A percentile compares a stretch with the other conserved stretches of the same genome.
These are phyloP conservation scores for Clonostachys sp. DNA, from an alignment of 2,329 filamentous ascomycete species.

Conservation along the genomic window DNA sequence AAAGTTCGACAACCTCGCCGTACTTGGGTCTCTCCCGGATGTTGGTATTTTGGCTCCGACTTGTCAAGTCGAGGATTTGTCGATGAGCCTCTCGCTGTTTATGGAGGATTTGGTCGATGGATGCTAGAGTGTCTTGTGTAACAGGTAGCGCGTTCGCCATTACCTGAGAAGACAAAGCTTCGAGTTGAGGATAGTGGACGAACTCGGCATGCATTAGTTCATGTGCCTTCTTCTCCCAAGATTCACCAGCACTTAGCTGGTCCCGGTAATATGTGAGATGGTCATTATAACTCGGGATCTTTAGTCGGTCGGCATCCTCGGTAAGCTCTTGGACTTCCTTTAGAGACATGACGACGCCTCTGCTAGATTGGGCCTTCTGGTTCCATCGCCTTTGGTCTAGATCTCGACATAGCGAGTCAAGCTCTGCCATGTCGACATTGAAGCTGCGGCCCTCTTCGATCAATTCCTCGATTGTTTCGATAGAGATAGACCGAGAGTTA, in stretches of 20 bases:
- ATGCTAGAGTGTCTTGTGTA: conserved; percentile 70
- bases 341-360: conserved; percentile 64
- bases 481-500: conserved; percentile 57
- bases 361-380: conserved; percentile 64
- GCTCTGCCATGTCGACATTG: conserved; percentile 86
- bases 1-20: conserved; percentile 82
- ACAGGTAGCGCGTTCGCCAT: conserved; percentile 68
- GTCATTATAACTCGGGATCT: conserved; percentile 75
- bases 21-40: conserved; percentile 81
- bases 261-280: conserved; percentile 73
- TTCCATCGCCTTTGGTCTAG: conserved; percentile 88
- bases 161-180: conserved; percentile 84
- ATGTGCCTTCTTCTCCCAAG: conserved; percentile 90
- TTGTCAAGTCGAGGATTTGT: conserved; percentile 76
- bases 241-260: conserved; percentile 69
- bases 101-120: conserved; percentile 86
- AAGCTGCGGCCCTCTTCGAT: conserved; percentile 87
- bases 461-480: conserved; percentile 79
- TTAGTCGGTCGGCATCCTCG: conserved; percentile 69
- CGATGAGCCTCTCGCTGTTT: conserved; percentile 94
- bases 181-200: conserved; percentile 91
- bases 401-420: conserved; percentile 75
- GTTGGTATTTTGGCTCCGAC: conserved; percentile 71
- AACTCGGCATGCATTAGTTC: conserved; percentile 89
- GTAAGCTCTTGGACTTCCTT: conserved; percentile 78